Evolutionary conservation across 441 rosid species (phyloP).

Genomic region (Adansonia rubrostipa): DNA sequence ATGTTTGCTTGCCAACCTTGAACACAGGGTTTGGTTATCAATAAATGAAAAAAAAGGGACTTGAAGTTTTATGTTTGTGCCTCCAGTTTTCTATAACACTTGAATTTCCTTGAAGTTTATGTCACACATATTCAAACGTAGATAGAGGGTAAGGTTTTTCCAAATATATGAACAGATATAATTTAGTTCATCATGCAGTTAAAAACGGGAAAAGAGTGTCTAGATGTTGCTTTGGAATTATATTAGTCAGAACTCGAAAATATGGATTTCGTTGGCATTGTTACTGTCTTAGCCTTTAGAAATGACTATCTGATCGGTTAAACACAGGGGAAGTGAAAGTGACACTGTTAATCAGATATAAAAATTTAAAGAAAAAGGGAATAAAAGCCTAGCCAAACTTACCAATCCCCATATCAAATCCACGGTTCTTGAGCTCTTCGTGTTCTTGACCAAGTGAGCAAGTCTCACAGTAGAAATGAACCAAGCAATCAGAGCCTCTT

Average conservation of each 20-base stretch:
- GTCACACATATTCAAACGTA: too few relatives aligned
- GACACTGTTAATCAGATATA: background rate
- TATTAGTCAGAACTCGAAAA: background rate
- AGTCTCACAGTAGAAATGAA: conserved; percentile 31
- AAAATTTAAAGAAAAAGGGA: background rate
- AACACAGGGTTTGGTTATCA: background rate
- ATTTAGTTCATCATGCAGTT: too few relatives aligned
- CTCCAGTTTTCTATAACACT: background rate
- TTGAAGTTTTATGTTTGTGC: background rate
- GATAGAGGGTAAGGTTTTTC: too few relatives aligned
- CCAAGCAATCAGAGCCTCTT: conserved; percentile 46
- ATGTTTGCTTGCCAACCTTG: conserved; percentile 51
- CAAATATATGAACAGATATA: too few relatives aligned
- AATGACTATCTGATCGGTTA: background rate
- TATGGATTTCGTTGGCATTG: too few relatives aligned
- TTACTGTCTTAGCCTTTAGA: too few relatives aligned
- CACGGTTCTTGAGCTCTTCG: conserved; percentile 48
- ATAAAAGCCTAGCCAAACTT: background rate
- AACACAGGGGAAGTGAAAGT: background rate
- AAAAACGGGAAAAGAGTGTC: too few relatives aligned
- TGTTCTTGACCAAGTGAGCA: conserved; percentile 41
- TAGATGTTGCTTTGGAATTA: background rate
- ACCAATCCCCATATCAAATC: conserved; percentile 51
- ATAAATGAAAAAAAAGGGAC: background rate
- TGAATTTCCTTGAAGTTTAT: too few relatives aligned